These are phyloP conservation scores for Harringtonia lauricola DNA, from an alignment of 2,329 filamentous ascomycete species.

Conservation along the genomic window DNA sequence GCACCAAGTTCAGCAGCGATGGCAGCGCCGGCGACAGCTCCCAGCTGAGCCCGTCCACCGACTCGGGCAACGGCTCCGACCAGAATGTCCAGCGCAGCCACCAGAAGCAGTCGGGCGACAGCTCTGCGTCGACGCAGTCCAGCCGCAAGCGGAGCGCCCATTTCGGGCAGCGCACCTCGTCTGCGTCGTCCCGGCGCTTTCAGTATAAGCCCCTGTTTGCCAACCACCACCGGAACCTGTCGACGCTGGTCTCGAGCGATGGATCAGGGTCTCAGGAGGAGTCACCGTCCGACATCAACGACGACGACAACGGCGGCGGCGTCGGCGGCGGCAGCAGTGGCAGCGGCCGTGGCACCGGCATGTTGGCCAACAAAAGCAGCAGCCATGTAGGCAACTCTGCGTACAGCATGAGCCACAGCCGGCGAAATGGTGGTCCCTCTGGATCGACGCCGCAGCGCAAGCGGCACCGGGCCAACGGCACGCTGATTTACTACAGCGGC, in stretches of 20 bases:
- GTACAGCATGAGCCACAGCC: background rate
- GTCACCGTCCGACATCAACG: too few relatives aligned
- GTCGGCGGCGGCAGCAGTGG: too few relatives aligned
- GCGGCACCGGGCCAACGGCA: slow-evolving; percentile 53
- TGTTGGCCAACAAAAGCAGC: too few relatives aligned
- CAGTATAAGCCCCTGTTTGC: slow-evolving; percentile 56
- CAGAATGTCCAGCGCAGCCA: slow-evolving; percentile 32
- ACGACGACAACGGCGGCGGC: too few relatives aligned
- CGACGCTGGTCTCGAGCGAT: slow-evolving; percentile 34
- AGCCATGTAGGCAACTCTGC: slow-evolving; percentile 29
- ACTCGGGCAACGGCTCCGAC: slow-evolving; percentile 34
- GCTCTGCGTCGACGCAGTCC: slow-evolving; percentile 21
- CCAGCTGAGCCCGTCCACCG: slow-evolving; percentile 34
- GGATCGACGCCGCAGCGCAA: slow-evolving; percentile 34
- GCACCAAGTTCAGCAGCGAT: slow-evolving; percentile 56
- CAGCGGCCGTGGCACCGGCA: too few relatives aligned
- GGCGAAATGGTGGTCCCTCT: slow-evolving; percentile 34
- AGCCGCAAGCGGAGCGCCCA: slow-evolving; percentile 28
- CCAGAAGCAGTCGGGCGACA: slow-evolving; percentile 28
- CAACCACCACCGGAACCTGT: slow-evolving; percentile 36
- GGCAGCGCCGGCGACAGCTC: slow-evolving; percentile 37
- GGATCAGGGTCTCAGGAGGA: slow-evolving; percentile 28
- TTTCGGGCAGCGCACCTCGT: slow-evolving; percentile 24
- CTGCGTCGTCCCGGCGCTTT: slow-evolving; percentile 37
- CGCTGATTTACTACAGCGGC: slow-evolving; percentile 75